Percentiles rank a stretch among this genome's conserved stretches.
phyloP scores from a whole-genome alignment of 495 filamentous ascomycete species.

The Tuber microsphaerosporum region DNA sequence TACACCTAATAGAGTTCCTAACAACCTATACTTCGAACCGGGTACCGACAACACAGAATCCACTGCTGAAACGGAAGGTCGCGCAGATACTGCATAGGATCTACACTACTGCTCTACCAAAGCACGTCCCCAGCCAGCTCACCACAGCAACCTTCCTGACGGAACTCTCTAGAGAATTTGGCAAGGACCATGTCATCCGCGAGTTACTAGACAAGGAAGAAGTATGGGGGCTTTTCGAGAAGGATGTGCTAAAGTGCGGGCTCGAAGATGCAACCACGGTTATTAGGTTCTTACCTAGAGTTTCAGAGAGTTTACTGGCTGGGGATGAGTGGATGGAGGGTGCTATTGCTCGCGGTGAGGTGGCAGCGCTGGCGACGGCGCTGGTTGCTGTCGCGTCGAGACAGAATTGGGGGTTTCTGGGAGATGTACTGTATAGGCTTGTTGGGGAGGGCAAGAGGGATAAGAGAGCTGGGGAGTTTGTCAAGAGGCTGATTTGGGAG shows the following conservation, averaged over 20 bases:
- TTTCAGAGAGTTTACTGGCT: conserved; percentile 34
- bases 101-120: conserved; percentile 2
- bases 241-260: conserved; percentile 1
- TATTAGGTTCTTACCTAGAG: conserved; percentile 19
- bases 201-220: conserved; percentile 9
- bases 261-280: conserved; percentile 8
- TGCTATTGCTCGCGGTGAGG: conserved; percentile 8
- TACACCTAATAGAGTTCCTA: conserved; percentile 18
- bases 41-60: neutral
- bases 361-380: conserved; percentile 23
- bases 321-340: conserved; percentile 38
- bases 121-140: conserved; percentile 15
- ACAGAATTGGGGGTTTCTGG: conserved; percentile 37
- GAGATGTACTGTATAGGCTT: conserved; percentile 31
- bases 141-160: conserved; percentile 19
- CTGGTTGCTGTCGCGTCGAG: conserved; percentile 24
- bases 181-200: conserved; percentile 1
- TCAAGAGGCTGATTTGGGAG: conserved; percentile 23
- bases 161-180: conserved; percentile 8
- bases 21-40: conserved; percentile 20
- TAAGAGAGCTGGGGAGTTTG: conserved; percentile 11
- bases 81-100: conserved; percentile 24
- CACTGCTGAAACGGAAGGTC: conserved; percentile 18
- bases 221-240: conserved; percentile 27
- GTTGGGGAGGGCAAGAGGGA: conserved; percentile 12